Evolutionary conservation across 371 early-diverging fungal genomes (phyloP).

Genomic region (Scutellospora calospora): DNA sequence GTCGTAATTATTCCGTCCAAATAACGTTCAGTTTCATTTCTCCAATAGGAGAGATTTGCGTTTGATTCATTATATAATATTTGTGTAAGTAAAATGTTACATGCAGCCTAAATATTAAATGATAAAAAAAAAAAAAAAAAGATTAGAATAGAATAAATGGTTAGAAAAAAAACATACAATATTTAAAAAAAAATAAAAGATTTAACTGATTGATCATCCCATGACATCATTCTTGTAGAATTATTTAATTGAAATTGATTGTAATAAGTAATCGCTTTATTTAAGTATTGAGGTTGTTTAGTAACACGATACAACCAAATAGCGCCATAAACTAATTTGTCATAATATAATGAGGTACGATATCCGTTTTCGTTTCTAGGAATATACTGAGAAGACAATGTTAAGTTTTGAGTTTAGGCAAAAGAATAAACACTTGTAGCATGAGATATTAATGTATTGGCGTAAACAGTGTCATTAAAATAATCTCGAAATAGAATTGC

Average conservation of each 20-base stretch:
- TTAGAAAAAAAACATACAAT: too few species aligned
- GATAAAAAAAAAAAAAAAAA: constrained; percentile 50
- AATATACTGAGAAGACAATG: constrained; percentile 55
- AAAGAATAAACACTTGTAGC: constrained; percentile 56
- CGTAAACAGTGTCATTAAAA: constrained; percentile 63
- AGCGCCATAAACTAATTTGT: constrained; percentile 66
- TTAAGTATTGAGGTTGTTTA: constrained; percentile 55
- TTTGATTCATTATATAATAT: constrained; percentile 1
- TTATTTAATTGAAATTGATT: constrained; percentile 47
- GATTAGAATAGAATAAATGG: constrained; percentile 60
- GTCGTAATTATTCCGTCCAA: constrained; percentile 47
- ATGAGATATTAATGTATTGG: constrained; percentile 52
- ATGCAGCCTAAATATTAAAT: constrained; percentile 48
- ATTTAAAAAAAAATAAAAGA: constrained; percentile 62
- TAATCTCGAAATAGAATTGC: constrained; percentile 62
- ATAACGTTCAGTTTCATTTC: constrained; percentile 48
- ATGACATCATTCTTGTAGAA: constrained; percentile 45
- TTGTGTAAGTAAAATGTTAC: constrained; percentile 61
- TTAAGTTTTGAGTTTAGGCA: constrained; percentile 51
- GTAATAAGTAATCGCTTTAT: constrained; percentile 61
- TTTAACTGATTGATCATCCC: constrained; percentile 61
- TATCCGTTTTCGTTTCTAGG: constrained; percentile 52
- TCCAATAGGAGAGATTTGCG: constrained; percentile 43
- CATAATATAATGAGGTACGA: constrained; percentile 57
- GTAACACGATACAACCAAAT: constrained; percentile 71